Conservation (phyloP, 805 yeast genomes). For the Komagataella ulmi region DNA sequence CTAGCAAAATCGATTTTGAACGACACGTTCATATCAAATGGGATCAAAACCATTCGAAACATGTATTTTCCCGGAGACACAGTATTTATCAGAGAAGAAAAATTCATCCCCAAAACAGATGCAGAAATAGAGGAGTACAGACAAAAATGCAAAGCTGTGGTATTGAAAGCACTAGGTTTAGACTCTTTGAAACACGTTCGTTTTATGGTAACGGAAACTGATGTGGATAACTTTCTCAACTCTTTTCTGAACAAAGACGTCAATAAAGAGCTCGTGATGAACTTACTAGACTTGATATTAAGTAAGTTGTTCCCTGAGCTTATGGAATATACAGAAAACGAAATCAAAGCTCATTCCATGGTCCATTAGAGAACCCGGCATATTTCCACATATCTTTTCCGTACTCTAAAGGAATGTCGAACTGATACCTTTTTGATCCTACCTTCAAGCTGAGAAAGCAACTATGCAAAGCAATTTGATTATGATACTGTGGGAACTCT, state of each 20-base stretch:
- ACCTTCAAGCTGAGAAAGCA: neutral
- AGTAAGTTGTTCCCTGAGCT: constrained; percentile 25
- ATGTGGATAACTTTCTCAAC: constrained; percentile 15
- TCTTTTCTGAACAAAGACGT: constrained; percentile 21
- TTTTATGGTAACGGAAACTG: constrained; percentile 3
- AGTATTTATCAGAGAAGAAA: constrained; percentile 12
- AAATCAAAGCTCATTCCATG: neutral
- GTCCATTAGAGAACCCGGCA: neutral
- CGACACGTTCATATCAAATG: constrained; percentile 3
- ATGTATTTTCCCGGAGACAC: constrained; percentile 16
- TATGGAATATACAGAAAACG: neutral
- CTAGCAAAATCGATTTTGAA: constrained; percentile 11
- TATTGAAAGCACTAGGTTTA: neutral
- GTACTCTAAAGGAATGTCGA: neutral
- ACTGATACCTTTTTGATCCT: neutral
- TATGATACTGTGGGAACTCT: neutral
- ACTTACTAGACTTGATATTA: constrained; percentile 26
- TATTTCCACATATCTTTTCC: constrained; percentile 14
- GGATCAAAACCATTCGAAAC: constrained; percentile 10
- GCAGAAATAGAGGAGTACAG: constrained; percentile 11
- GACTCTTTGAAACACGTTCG: constrained; percentile 2
- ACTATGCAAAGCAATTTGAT: constrained; percentile 1
- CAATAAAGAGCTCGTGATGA: constrained; percentile 29
- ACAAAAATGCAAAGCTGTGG: constrained; percentile 4
- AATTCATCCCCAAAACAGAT: constrained; percentile 16